phyloP scores from a whole-genome alignment of 1,139 yeast species.

The Diutina catenulata region DNA sequence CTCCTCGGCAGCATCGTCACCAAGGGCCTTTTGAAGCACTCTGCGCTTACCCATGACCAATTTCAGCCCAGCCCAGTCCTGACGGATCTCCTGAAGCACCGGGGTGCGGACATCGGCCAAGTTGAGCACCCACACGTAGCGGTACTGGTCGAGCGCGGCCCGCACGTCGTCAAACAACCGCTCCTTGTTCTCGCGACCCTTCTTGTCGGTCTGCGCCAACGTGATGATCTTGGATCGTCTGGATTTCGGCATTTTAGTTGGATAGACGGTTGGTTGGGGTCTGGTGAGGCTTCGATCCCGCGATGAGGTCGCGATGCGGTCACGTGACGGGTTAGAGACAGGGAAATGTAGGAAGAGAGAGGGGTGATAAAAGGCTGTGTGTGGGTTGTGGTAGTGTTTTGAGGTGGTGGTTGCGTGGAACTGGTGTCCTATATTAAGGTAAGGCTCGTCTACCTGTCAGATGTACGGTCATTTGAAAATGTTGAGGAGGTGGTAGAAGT shows the following conservation, averaged over 20 bases:
- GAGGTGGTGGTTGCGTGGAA: too few species aligned
- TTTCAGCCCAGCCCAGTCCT: conserved; percentile 86
- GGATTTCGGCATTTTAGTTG: conserved; percentile 73
- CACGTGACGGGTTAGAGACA: too few species aligned
- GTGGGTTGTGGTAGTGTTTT: too few species aligned
- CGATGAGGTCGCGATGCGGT: too few species aligned
- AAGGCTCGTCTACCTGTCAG: too few species aligned
- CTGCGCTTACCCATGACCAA: conserved; percentile 84
- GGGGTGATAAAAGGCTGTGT: too few species aligned
- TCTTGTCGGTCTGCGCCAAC: conserved; percentile 92
- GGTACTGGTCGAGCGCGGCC: conserved; percentile 62
- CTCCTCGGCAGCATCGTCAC: conserved; percentile 79
- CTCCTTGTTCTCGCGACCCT: conserved; percentile 87
- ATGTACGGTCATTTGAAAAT: too few species aligned
- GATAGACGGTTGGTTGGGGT: too few species aligned
- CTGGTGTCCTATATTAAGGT: too few species aligned
- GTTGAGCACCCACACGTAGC: conserved; percentile 74
- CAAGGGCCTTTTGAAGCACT: conserved; percentile 86
- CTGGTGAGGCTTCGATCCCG: too few species aligned
- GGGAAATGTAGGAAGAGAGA: too few species aligned
- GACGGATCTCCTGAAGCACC: conserved; percentile 83
- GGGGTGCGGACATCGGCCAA: conserved; percentile 94
- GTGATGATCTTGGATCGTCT: conserved; percentile 90
- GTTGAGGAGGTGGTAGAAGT: too few species aligned
- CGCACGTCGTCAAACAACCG: conserved; percentile 86